These are phyloP conservation scores for Chaetomiaceae sp. DNA, from an alignment of 2,329 filamentous ascomycete genomes.

Conservation along the genomic window DNA sequence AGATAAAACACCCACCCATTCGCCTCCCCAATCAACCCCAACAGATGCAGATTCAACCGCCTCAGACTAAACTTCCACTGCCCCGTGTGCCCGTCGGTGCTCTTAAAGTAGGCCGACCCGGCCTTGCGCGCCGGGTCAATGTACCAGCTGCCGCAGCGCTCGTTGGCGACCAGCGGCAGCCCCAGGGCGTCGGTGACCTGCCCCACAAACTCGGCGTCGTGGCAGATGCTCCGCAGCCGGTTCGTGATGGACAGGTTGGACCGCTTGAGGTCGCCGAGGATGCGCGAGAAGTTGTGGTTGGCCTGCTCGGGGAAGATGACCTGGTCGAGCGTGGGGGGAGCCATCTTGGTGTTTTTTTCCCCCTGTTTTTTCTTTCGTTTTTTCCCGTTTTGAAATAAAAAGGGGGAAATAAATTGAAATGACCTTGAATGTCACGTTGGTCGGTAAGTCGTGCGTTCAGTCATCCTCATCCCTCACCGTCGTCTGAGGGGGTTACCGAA, in stretches of 20 bases:
- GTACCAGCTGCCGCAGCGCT: slow-evolving; percentile 96
- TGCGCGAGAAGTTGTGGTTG: slow-evolving; percentile 62
- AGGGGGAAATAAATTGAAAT: too few species aligned
- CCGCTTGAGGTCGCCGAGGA: slow-evolving; percentile 67
- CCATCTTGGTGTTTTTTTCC: too few species aligned
- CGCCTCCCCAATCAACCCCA: slow-evolving; percentile 60
- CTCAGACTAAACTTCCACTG: slow-evolving; percentile 88
- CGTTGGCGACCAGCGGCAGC: slow-evolving; percentile 81
- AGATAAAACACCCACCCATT: slow-evolving; percentile 52
- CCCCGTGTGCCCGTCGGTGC: slow-evolving; percentile 87
- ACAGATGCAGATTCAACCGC: slow-evolving; percentile 76
- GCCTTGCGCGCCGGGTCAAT: slow-evolving; percentile 60
- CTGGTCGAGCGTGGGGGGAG: slow-evolving; percentile 34
- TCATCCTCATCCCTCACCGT: too few species aligned
- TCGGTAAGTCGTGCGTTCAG: too few species aligned
- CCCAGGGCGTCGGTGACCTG: slow-evolving; percentile 50
- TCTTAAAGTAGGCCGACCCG: slow-evolving; percentile 91
- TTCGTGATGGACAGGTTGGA: slow-evolving; percentile 75
- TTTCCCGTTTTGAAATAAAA: too few species aligned
- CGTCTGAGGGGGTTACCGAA: too few species aligned
- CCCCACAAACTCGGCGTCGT: slow-evolving; percentile 71
- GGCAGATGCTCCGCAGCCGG: slow-evolving; percentile 71
- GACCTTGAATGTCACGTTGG: too few species aligned
- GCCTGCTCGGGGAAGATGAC: slow-evolving; percentile 47
- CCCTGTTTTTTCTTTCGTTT: too few species aligned